phyloP scores from a whole-genome alignment of 805 yeast species.

The Candida golubevii region DNA sequence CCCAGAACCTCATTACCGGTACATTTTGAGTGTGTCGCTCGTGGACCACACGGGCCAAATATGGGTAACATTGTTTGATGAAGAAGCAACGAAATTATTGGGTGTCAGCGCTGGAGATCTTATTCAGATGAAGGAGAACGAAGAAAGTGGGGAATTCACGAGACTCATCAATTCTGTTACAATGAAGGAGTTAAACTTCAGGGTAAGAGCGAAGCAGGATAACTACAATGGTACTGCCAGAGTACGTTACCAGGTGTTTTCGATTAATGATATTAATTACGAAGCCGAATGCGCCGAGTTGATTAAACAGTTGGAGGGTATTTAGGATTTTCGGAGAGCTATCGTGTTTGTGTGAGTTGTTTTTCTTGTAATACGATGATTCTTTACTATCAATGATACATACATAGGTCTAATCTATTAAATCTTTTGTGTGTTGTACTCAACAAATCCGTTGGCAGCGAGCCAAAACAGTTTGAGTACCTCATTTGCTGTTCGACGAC shows the following conservation, averaged over 20 bases:
- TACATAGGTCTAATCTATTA: neutral
- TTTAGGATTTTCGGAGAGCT: slow-evolving; percentile 1
- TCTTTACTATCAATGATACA: too few relatives aligned
- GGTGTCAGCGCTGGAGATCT: slow-evolving; percentile 66
- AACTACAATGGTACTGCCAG: slow-evolving; percentile 74
- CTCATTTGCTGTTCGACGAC: slow-evolving; percentile 56
- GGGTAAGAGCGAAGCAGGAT: slow-evolving; percentile 80
- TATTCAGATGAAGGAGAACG: slow-evolving; percentile 34
- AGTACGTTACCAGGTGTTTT: slow-evolving; percentile 67
- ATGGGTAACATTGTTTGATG: slow-evolving; percentile 87
- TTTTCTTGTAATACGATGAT: too few relatives aligned
- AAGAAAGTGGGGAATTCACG: slow-evolving; percentile 40
- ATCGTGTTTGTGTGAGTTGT: neutral
- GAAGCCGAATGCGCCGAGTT: slow-evolving; percentile 58
- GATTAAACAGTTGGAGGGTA: slow-evolving; percentile 35
- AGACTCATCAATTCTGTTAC: slow-evolving; percentile 44
- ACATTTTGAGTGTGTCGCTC: slow-evolving; percentile 70
- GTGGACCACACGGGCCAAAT: slow-evolving; percentile 78
- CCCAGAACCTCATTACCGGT: slow-evolving; percentile 71
- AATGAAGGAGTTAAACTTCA: slow-evolving; percentile 68
- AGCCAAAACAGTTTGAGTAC: slow-evolving; percentile 64
- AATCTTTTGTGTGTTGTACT: slow-evolving; percentile 22
- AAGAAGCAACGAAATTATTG: slow-evolving; percentile 66
- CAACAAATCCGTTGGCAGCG: slow-evolving; percentile 50
- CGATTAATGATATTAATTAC: slow-evolving; percentile 50